Conservation (phyloP, 192 early-diverging fungal species). For the Powellomyces hirtus region DNA sequence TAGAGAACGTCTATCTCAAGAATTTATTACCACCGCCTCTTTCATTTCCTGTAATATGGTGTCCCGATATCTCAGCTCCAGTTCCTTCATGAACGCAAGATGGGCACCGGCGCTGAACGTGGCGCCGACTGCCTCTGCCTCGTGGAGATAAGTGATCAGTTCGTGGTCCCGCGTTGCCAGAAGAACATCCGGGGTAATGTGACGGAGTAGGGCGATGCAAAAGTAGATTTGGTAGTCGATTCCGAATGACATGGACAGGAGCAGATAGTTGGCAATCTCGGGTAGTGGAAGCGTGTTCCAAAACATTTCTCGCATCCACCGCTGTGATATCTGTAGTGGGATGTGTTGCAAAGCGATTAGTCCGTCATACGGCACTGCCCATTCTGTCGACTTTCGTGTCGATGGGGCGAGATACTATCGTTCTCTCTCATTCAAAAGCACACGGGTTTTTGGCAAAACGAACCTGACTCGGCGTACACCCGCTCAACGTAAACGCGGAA, state of each 20-base stretch:
- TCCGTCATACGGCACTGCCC: too few species aligned
- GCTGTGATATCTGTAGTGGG: constrained; percentile 33
- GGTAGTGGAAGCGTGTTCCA: constrained; percentile 50
- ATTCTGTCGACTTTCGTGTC: too few species aligned
- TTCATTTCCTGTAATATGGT: constrained; percentile 34
- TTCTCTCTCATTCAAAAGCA: too few species aligned
- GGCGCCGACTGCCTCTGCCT: background rate
- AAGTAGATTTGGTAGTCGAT: constrained; percentile 51
- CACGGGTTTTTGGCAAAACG: too few species aligned
- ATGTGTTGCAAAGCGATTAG: background rate
- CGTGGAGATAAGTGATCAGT: constrained; percentile 30
- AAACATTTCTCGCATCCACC: constrained; percentile 51
- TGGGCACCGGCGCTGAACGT: constrained; percentile 25
- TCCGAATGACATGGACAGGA: constrained; percentile 30
- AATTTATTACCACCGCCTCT: background rate
- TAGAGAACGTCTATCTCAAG: too few species aligned
- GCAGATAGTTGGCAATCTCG: constrained; percentile 37
- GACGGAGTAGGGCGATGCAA: constrained; percentile 41
- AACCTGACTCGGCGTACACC: constrained; percentile 55
- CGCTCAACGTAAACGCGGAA: constrained; percentile 48
- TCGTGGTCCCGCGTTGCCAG: constrained; percentile 36
- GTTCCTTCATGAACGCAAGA: constrained; percentile 37
- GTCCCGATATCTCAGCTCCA: constrained; percentile 36
- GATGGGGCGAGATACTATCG: too few species aligned
- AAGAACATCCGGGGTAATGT: constrained; percentile 33